These are phyloP conservation scores for Lonicera japonica DNA, from an alignment of 129 eudicot species.

Conservation along the genomic window DNA sequence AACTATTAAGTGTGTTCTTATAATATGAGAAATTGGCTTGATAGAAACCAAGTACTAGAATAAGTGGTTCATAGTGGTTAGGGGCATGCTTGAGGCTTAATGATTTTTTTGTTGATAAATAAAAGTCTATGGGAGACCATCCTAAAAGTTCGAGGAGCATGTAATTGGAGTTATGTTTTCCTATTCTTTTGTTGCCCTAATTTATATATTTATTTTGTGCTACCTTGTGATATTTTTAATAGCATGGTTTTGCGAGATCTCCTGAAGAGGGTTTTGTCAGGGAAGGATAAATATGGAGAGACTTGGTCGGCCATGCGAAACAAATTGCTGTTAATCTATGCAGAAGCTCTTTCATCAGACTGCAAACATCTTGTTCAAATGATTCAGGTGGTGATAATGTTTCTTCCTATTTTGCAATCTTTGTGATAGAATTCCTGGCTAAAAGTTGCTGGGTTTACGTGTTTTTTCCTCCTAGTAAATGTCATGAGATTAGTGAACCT, in stretches of 20 bases:
- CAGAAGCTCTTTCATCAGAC: constrained; percentile 67
- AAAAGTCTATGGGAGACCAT: background rate
- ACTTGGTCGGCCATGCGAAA: constrained; percentile 53
- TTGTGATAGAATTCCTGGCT: background rate
- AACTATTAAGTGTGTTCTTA: too few species aligned
- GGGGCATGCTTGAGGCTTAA: too few species aligned
- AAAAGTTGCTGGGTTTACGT: background rate
- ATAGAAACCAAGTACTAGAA: too few species aligned
- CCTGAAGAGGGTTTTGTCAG: constrained; percentile 56
- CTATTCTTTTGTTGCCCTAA: constrained; percentile 14
- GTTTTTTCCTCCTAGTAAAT: background rate
- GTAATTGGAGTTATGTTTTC: constrained; percentile 6
- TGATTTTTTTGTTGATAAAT: too few species aligned
- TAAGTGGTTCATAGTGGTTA: too few species aligned
- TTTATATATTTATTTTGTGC: constrained; percentile 19
- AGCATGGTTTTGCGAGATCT: constrained; percentile 86
- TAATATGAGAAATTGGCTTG: too few species aligned
- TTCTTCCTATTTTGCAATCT: constrained; percentile 13
- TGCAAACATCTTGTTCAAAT: constrained; percentile 67
- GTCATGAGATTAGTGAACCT: background rate
- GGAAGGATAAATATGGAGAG: constrained; percentile 51
- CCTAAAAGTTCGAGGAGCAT: background rate
- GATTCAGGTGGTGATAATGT: constrained; percentile 58
- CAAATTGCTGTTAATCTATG: constrained; percentile 55
- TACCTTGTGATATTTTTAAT: constrained; percentile 40